Base-by-base conservation (phyloP, 164 flowering plant species). In the Buxus sempervirens region DNA sequence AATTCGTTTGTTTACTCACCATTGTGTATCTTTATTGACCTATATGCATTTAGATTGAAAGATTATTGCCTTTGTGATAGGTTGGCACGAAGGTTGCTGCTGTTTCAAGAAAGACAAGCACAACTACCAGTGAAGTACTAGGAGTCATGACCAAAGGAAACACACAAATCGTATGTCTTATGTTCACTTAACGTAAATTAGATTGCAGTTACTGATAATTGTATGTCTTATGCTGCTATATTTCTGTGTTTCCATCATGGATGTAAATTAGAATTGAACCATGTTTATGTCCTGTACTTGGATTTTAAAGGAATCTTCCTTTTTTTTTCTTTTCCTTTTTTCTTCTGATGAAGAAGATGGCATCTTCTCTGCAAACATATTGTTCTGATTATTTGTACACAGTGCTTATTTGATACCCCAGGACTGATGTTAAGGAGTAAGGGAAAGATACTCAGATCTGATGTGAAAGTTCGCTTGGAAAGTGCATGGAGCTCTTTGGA, bases 391-490 rank as follows among this genome's bases (percentile, higher is more conserved):
- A 63, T 45, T 67, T 72, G 51, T 79, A 62, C 60, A 70, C 88
- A 95, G 99, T 93, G 99, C 75, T 90, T 93, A 77, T 96, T 93
- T 84, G 98, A 96, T 75, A 96, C 98, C 15, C 98, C 99, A 69
- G 99, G 99, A 32, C 81, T 96, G 36, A 90, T 82, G 85, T 65
- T 95, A 55, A 92, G 78, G 62, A 84, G 72, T 32, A 71, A 76
- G 59, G 97, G 98, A 54, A 72, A 69, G 65, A 90, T 90, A 54
- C 64, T 76, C 70, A 88, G 73, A 72, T 70, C 75, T 53, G 98
- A 93, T 67, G 71, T 90, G 58, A 88, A 78, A 70, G 82, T 76
- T 70, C 94, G 98, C 19, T 88, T 84, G 59, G 82, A 91, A 76
- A 88, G 90, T 79, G 99, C 86, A 28, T 91, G 98, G 98, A 85